Evolutionary conservation across 1,284 basidiomycete species (phyloP).

Genomic region (Vanrija humicola): DNA sequence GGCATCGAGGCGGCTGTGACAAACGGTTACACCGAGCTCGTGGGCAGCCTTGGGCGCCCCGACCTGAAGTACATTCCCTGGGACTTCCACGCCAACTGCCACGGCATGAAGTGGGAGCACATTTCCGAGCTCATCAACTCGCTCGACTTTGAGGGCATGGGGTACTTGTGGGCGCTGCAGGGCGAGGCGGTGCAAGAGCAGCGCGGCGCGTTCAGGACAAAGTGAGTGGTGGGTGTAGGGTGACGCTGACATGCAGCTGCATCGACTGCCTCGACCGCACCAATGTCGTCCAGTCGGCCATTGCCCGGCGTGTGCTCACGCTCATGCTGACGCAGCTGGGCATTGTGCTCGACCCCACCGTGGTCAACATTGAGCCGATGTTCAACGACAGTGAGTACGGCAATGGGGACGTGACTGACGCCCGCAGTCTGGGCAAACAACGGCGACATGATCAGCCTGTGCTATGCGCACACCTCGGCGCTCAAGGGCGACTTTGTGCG

Average conservation of each 20-base stretch:
- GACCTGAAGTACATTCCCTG: constrained; percentile 67
- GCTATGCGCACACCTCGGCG: constrained; percentile 57
- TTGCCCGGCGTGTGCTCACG: constrained; percentile 75
- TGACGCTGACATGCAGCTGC: constrained; percentile 61
- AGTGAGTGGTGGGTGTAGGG: constrained; percentile 23
- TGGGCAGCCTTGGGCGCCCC: constrained; percentile 57
- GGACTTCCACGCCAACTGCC: constrained; percentile 82
- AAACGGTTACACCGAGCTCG: constrained; percentile 68
- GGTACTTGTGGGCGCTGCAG: constrained; percentile 82
- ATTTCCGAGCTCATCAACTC: constrained; percentile 71
- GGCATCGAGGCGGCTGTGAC: constrained; percentile 84
- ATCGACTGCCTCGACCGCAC: constrained; percentile 88
- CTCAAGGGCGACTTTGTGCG: constrained; percentile 96
- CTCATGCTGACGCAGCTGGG: constrained; percentile 76
- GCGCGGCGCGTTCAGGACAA: constrained; percentile 69
- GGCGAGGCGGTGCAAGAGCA: constrained; percentile 70
- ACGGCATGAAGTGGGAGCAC: constrained; percentile 66
- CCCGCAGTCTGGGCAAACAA: constrained; percentile 72
- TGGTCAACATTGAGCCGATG: constrained; percentile 62
- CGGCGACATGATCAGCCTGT: constrained; percentile 43
- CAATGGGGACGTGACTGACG: neutral
- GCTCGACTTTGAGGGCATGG: constrained; percentile 74
- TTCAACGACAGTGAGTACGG: constrained; percentile 72
- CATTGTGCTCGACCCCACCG: constrained; percentile 29
- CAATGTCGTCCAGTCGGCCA: constrained; percentile 86